Base-by-base conservation (phyloP, 495 filamentous ascomycete genomes). In the Gamarada debralockiae region DNA sequence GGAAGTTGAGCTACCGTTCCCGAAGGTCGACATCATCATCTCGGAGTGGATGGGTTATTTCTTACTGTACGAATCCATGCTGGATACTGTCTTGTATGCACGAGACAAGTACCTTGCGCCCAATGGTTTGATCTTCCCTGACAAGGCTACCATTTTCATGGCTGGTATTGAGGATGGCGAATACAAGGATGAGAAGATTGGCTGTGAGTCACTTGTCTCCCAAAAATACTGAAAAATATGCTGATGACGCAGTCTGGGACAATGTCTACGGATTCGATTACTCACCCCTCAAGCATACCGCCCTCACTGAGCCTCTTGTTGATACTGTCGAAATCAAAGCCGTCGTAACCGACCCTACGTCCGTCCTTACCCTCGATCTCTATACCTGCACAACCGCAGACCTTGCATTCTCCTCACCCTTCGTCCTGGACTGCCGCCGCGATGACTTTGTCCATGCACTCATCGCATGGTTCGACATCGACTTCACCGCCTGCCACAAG, bases 31-130 rank as follows among this genome's bases (percentile, higher is more conserved):
- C 60, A 91, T 97, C 67, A 96, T 97, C 59, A 83, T 97, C 50
- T 95, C 90, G 2, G 92, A 97, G 67, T 97, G 92, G 92, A 97
- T 97, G 92, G 92, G 92, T 3, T 97, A 97, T 65, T 86, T 87
- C 65, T 75, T 97, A 3, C 79, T 97, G 7, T 97, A 93, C 65
- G 92, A 97, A 75, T 85, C 83, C 59, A 97, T 97, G 92, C 79
- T 97, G 55, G 90, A 95, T 69, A 95, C 90, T 9, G 92, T 97
- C 27, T 73, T 97, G 43, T 90, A 86, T 55, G 92, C 92, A 20
- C 77, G 92, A 39, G 92, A 97, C 70, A 83, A 75, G 55, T 96
- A 89, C 70, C 83, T 97, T 18, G 80, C 67, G 21, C 81, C 84
- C 8, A 79, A 71, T 42, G 92, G 92, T 23, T 72, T 96, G 31